Evolutionary conservation across 768 basidiomycete species (phyloP), one percentile per base, ranked within the genome.

Genomic region (Boletellus emodensis): DNA sequence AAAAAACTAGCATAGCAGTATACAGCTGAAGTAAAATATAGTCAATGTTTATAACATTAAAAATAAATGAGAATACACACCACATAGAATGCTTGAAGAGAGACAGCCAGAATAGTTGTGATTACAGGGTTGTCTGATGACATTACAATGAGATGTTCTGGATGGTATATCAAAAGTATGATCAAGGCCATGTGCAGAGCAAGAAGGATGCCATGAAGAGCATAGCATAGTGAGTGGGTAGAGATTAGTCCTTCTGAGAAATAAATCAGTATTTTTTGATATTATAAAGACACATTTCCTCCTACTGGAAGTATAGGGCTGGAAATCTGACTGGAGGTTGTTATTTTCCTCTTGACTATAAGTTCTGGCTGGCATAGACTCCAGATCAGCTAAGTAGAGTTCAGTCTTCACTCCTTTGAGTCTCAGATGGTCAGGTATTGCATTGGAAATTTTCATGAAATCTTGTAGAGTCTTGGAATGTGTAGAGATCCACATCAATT

Each of bases 1-100:
- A 13, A 24, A 55, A 58, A 6, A 64, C 56, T 30, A 64, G 52
- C 3, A 42, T 33, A 32, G 52, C 56, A 53, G 55, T 49, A 11
- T 58, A 61, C 2, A 60, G 3, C 59, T 60, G 8, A 20, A 30
- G 13, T 7, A 4, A 17, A 38, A 13, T 3, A 28, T 44, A 22
- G 20, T 30, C 9, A 24, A 22, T 6, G n/a, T 20, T 0, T 13
- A 26, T 9, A n/a, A 6, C n/a, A n/a, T n/a, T 4, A 37, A 9
- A 7, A 35, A 24, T 4, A 28, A 6, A 18, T 9, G 28, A 38
- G 5, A 30, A 28, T 4, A 30, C 45, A 20, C 4, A 46, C 45
- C 13, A 28, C 17, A 24, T 46, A 46, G 13, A 46, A 46, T 46
- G 45, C 37, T 14, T 46, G 45, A 18, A 46, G 36, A 15, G 45